phyloP scores from a whole-genome alignment of 768 basidiomycete genomes.

The Termitomyces sp. region DNA sequence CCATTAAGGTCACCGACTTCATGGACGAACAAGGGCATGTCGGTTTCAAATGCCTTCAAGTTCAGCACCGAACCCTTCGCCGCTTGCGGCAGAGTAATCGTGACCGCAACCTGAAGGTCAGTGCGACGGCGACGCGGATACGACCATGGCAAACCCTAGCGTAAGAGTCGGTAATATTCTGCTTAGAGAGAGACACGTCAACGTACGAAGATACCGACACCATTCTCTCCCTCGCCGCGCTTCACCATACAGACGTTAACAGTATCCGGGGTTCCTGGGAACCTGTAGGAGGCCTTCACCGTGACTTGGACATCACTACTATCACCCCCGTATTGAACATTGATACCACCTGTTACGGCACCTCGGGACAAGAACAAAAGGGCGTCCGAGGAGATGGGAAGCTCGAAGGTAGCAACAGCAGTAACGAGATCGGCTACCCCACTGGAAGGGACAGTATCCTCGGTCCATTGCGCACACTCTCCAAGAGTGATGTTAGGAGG shows the following conservation, averaged over 20 bases:
- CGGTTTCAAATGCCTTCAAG: constrained; percentile 44
- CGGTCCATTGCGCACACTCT: constrained; percentile 18
- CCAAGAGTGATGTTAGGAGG: constrained; percentile 20
- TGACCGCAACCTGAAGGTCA: constrained; percentile 22
- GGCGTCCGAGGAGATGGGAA: constrained; percentile 26
- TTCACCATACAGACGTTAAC: constrained; percentile 27
- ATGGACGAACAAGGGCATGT: constrained; percentile 42
- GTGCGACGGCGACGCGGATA: constrained; percentile 2
- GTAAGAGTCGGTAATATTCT: neutral
- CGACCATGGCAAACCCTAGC: constrained; percentile 18
- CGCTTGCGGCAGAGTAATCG: constrained; percentile 23
- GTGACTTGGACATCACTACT: constrained; percentile 22
- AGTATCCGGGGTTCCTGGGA: constrained; percentile 19
- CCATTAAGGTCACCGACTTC: constrained; percentile 34
- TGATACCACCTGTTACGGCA: constrained; percentile 22
- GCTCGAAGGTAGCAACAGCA: constrained; percentile 19
- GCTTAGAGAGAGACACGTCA: neutral
- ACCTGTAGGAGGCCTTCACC: constrained; percentile 24
- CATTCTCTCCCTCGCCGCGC: constrained; percentile 25
- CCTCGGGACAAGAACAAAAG: constrained; percentile 32
- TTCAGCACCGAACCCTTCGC: constrained; percentile 22
- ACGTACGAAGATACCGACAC: constrained; percentile 36
- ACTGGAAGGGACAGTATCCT: neutral
- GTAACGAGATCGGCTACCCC: constrained; percentile 1
- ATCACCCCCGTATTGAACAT: constrained; percentile 21